Base-by-base conservation (phyloP, 257 asterid species). In the Solanum appendiculatum region DNA sequence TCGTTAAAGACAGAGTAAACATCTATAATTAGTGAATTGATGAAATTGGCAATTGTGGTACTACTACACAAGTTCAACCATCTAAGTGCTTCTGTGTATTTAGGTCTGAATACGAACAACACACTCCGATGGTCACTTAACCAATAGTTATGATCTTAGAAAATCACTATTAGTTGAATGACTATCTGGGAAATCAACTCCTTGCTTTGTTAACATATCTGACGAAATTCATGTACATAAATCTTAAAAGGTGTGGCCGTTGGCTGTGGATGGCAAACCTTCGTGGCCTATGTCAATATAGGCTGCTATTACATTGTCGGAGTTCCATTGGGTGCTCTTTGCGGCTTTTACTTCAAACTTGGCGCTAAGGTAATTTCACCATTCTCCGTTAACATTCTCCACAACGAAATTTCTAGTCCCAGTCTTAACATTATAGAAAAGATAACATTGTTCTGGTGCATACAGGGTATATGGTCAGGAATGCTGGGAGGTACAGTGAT, bases 401-500 rank as follows among this genome's bases (percentile, higher is more conserved):
- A 36, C 44, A 8, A 46, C 37, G 33, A 72, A 63, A 11, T 68
- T 10, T 56, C 40, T 37, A 68, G 63, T 13, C 2, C 3, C 11
- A 37, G 37, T 39, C 37, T 37, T 20, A 2, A 3, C 68, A 40
- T 14, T 73, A 20, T 29, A 20, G 27, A 3, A 46, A 3, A 40
- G 60, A 81, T 21, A 14, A 13, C 54, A 7, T 25, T 73, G 5
- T 39, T 83, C 56, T 70, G 69, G 9, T 63, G 33, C 21, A 29
- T 89, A 83, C 86, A 94, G 97, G 97, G 97, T n/a, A 92, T 94
- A 69, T 94, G 95, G 94, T 54, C 91, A 20, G 97, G 97, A 20
- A 91, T 94, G 97, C 60, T 93, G 27, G 93, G 94, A 58, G 97
- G 96, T 27, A 93, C 94, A 29, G 44, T 89, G 64, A 90, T 94